Evolutionary conservation across 306 rosid species (phyloP), one percentile per base, ranked within the genome.

Genomic region (Castanea sativa): DNA sequence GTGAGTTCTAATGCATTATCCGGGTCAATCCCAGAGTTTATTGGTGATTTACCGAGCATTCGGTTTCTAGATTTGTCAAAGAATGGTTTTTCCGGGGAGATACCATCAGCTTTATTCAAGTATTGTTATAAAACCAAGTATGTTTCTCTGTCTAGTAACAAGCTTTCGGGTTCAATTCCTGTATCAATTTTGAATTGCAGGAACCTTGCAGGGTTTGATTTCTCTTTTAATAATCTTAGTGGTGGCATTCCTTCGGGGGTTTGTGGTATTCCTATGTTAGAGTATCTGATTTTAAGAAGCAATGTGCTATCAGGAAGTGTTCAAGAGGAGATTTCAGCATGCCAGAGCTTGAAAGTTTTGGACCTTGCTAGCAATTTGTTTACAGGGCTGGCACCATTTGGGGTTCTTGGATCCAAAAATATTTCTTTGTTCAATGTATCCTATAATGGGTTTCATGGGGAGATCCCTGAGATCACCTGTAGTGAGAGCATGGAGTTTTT

Each of bases 141-240:
- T 72, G 82, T 96, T 82, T 90, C 98, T 71, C 56, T 96, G 80
- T 93, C 97, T 85, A 93, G 86, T 74, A 96, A 93, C 73, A 75
- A 57, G 29, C 90, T 96, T 82, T 88, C 59, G n/a, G 96, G 98
- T 82, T 18, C 78, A 61, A 89, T 96, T 81, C 98, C 99, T 29
- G 81, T 64, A 9, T 90, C 98, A 32, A 78, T 96, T 79, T 81
- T 81, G 71, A 90, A 93, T 63, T 96, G 99, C 82, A 72, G 71
- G 60, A 90, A 88, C 85, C 96, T 96, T 72, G 93, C 93, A 86
- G 99, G 99, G 14, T 91, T 93, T 87, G 99, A 96, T 87, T 90
- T 96, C 83, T 96, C 98, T 19, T 90, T 87, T 87, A 96, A 96
- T 79, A 88, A 90, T 81, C 90, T 93, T 27, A 91, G 85, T 4